Evolutionary conservation across 163 green algal genomes (phyloP).

Genomic region (Chlorella variabilis): DNA sequence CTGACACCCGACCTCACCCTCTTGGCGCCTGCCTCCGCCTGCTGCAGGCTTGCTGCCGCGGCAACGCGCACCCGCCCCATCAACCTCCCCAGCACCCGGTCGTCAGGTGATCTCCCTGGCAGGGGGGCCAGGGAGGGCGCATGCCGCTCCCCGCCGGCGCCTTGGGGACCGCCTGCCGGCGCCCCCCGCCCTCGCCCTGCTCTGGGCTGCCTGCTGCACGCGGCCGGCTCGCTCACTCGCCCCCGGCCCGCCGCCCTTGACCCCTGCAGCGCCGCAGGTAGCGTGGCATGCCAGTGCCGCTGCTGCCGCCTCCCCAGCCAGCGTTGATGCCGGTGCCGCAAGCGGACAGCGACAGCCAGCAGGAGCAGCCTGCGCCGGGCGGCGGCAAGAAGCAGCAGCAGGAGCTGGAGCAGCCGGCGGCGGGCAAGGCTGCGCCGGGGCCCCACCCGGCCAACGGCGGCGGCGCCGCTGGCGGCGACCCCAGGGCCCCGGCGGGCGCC

Average conservation of each 20-base stretch:
- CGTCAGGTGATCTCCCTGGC: too few species aligned
- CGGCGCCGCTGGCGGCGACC: not conserved
- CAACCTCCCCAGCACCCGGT: not conserved
- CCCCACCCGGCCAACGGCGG: too few species aligned
- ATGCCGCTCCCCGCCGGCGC: too few species aligned
- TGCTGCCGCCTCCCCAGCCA: slow-evolving; percentile 15
- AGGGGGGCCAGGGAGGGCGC: too few species aligned
- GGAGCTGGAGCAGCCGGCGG: not conserved
- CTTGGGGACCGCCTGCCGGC: not conserved
- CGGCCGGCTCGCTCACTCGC: too few species aligned
- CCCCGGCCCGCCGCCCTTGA: not conserved
- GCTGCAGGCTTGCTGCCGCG: not conserved
- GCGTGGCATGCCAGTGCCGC: slow-evolving; percentile 28
- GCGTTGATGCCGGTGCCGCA: slow-evolving; percentile 2
- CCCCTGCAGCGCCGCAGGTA: not conserved
- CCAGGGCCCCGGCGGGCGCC: not conserved
- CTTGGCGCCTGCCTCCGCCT: not conserved
- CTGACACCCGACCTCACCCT: not conserved
- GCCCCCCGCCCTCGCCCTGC: too few species aligned
- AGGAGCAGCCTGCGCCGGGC: not conserved
- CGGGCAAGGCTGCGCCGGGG: not conserved
- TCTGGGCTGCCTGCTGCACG: too few species aligned
- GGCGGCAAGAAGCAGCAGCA: slow-evolving; percentile 3
- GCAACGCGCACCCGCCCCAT: not conserved
- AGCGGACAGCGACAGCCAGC: slow-evolving; percentile 19